Conservation (phyloP, 2,329 filamentous ascomycete genomes). For the Colletotrichum lupini region DNA sequence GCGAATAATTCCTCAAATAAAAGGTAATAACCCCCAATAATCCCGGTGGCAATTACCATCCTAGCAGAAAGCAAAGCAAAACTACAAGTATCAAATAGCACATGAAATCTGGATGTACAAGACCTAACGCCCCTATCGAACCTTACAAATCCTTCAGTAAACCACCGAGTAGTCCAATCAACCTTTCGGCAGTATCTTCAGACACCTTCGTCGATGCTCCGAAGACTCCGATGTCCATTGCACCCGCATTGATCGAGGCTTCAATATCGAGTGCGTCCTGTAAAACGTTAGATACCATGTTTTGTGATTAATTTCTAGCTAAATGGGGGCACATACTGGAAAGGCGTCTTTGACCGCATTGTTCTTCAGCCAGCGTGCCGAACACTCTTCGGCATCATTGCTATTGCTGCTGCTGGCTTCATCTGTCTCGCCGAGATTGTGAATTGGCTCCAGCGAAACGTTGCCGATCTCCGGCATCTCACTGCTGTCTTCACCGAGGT, state of each 20-base stretch:
- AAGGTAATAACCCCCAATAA: no score
- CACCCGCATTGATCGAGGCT: conserved; percentile 45
- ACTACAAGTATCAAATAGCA: background rate
- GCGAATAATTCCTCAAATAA: background rate
- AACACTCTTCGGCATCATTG: background rate
- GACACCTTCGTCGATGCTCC: conserved; percentile 38
- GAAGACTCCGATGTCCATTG: conserved; percentile 54
- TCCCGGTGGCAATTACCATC: no score
- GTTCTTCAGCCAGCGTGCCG: conserved; percentile 32
- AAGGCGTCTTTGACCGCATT: conserved; percentile 46
- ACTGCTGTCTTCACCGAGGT: conserved; percentile 44
- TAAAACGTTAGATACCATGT: background rate
- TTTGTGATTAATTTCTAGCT: background rate
- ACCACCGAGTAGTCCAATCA: conserved; percentile 1
- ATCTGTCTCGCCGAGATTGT: conserved; percentile 42
- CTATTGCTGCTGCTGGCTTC: background rate
- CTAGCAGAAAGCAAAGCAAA: background rate
- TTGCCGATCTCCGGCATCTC: background rate
- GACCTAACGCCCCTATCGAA: background rate
- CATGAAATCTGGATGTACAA: background rate
- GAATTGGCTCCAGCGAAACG: background rate
- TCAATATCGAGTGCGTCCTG: conserved; percentile 56
- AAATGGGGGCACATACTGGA: conserved; percentile 41
- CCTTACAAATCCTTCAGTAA: background rate
- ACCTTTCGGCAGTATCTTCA: background rate